A percentile compares a stretch with the other conserved stretches of the same genome.
Conservation (phyloP, 1,139 yeast genomes). For the Hyphopichia khmerensis region DNA sequence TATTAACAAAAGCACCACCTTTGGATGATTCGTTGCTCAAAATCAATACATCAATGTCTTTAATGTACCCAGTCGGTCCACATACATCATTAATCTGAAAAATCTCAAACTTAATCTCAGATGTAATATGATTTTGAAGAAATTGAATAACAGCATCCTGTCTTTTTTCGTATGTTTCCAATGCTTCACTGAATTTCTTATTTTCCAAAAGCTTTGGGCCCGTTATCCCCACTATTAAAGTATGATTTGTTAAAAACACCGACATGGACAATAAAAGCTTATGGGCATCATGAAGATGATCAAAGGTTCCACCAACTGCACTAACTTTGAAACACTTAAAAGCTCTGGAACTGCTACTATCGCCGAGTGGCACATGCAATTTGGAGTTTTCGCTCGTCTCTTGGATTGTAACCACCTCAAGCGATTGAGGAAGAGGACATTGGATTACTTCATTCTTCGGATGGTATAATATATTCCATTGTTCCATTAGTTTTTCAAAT, state of each 20-base stretch:
- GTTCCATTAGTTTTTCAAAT: not conserved
- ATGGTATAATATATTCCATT: constrained; percentile 3
- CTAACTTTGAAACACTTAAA: constrained; percentile 8
- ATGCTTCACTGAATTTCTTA: constrained; percentile 66
- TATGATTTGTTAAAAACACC: constrained; percentile 54
- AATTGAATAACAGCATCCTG: constrained; percentile 47
- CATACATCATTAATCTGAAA: constrained; percentile 79
- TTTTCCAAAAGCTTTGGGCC: constrained; percentile 72
- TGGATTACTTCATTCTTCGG: constrained; percentile 2
- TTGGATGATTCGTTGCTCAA: constrained; percentile 75
- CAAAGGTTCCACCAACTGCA: constrained; percentile 96
- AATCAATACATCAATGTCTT: constrained; percentile 74
- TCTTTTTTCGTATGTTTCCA: constrained; percentile 61
- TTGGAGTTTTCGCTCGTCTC: not conserved
- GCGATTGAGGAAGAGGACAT: not conserved
- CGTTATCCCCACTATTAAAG: constrained; percentile 79
- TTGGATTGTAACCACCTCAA: not conserved
- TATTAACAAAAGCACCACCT: constrained; percentile 77
- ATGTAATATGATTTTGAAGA: constrained; percentile 41
- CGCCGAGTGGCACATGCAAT: not conserved
- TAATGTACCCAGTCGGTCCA: constrained; percentile 89
- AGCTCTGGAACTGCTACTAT: no score
- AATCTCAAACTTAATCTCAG: constrained; percentile 33
- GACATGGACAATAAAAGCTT: constrained; percentile 77
- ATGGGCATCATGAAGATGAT: constrained; percentile 95